These are phyloP conservation scores for Cymbopogon citratus DNA, from an alignment of 176 grass and related monocot genomes.

Conservation along the genomic window DNA sequence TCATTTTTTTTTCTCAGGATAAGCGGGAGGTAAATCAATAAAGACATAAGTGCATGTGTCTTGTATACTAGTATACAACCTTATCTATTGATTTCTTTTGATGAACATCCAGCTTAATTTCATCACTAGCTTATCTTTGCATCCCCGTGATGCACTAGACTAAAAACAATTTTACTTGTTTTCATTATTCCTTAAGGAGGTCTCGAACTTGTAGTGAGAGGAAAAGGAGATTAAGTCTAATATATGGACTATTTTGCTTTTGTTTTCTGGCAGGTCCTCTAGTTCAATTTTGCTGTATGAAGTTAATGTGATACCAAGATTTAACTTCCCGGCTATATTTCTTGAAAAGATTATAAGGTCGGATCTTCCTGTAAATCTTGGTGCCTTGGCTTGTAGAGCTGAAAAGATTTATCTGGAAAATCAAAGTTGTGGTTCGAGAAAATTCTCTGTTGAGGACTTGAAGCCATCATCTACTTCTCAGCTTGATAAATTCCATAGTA, in stretches of 20 bases:
- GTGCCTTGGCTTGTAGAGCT: conserved; percentile 72
- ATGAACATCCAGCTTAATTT: neutral
- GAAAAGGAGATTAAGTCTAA: neutral
- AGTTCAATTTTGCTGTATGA: conserved; percentile 73
- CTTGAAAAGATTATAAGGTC: conserved; percentile 93
- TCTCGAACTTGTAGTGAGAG: neutral
- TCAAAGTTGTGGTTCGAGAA: conserved; percentile 38
- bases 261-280: conserved; percentile 42
- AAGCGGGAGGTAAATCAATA: neutral
- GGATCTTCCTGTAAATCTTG: conserved; percentile 85
- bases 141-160: neutral
- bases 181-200: neutral
- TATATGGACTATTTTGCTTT: conserved; percentile 7
- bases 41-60: neutral
- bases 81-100: neutral
- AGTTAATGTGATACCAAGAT: conserved; percentile 88
- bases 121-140: neutral
- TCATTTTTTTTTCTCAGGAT: neutral
- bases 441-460: conserved; percentile 16
- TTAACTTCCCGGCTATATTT: conserved; percentile 92
- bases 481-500: conserved; percentile 19
- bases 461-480: conserved; percentile 26
- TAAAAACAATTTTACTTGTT: neutral
- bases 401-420: conserved; percentile 62
- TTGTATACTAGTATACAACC: neutral